These are phyloP conservation scores for Auricularia auricula-judae DNA, from an alignment of 768 basidiomycete genomes.

Conservation along the genomic window DNA sequence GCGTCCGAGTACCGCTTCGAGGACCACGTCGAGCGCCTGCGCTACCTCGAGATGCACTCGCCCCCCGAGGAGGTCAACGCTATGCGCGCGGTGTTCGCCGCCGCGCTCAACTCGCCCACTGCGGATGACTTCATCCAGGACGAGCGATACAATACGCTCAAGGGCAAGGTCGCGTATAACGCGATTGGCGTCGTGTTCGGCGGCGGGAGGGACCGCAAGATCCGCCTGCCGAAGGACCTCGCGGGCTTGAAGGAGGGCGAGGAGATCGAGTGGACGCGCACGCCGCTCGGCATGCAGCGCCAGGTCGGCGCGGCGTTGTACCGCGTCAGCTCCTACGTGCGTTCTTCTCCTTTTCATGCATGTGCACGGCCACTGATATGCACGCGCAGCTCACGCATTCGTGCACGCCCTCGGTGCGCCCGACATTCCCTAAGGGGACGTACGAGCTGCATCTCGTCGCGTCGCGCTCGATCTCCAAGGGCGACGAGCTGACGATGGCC, in stretches of 20 bases:
- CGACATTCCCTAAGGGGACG: conserved; percentile 55
- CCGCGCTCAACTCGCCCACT: conserved; percentile 46
- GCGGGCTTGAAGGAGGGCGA: conserved; percentile 45
- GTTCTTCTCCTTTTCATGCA: conserved; percentile 11
- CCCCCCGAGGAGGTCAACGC: conserved; percentile 38
- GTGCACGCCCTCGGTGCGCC: conserved; percentile 55
- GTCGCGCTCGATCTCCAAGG: conserved; percentile 52
- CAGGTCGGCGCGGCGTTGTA: conserved; percentile 74
- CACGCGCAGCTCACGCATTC: conserved; percentile 50
- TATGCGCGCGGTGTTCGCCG: conserved; percentile 42
- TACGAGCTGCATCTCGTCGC: conserved; percentile 64
- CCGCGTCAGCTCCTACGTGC: conserved; percentile 61
- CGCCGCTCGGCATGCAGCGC: conserved; percentile 60
- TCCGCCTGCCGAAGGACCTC: conserved; percentile 30
- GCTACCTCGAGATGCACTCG: conserved; percentile 48
- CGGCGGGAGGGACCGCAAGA: conserved; percentile 39
- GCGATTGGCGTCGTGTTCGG: conserved; percentile 60
- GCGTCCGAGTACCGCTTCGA: conserved; percentile 44
- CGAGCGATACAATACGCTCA: conserved; percentile 46
- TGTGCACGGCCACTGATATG: background rate
- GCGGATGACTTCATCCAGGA: conserved; percentile 60
- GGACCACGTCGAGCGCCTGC: conserved; percentile 68
- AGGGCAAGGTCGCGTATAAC: conserved; percentile 70
- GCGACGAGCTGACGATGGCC: conserved; percentile 66
- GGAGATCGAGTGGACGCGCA: conserved; percentile 63